Evolutionary conservation across 2,329 filamentous ascomycete genomes (phyloP).

Genomic region (Helicocarpus griseus): DNA sequence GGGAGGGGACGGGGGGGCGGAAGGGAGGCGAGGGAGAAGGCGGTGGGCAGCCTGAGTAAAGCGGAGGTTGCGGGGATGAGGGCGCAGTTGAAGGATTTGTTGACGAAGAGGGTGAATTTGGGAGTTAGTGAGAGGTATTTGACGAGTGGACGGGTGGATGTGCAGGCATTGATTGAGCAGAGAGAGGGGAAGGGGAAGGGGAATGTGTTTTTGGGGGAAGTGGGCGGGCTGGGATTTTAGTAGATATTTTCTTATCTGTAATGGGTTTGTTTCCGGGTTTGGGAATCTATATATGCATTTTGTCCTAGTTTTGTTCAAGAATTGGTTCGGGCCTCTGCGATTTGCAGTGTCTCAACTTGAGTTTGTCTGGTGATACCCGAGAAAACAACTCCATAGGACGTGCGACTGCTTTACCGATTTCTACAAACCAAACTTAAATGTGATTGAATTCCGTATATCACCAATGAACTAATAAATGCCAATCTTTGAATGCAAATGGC

Average conservation of each 20-base stretch:
- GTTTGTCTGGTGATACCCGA: too few relatives aligned
- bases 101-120: constrained; percentile 68
- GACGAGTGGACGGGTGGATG: constrained; percentile 72
- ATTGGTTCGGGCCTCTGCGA: too few relatives aligned
- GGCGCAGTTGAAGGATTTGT: constrained; percentile 60
- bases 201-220: constrained; percentile 55
- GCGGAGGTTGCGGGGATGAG: constrained; percentile 60
- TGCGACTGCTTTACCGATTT: too few relatives aligned
- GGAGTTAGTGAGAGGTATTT: constrained; percentile 84
- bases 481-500: too few relatives aligned
- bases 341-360: too few relatives aligned
- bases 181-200: constrained; percentile 52
- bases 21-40: constrained; percentile 64
- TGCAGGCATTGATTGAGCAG: constrained; percentile 65
- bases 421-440: too few relatives aligned
- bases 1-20: constrained; percentile 68
- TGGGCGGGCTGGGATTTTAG: constrained; percentile 37
- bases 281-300: neutral
- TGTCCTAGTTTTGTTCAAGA: neutral
- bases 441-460: too few relatives aligned
- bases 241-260: neutral
- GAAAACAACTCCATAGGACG: too few relatives aligned
- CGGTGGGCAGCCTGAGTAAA: constrained; percentile 59
- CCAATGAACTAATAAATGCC: too few relatives aligned
- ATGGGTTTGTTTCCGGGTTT: neutral